Base-by-base conservation (phyloP, 176 grass and related monocot species). In the Triticum timopheevii region DNA sequence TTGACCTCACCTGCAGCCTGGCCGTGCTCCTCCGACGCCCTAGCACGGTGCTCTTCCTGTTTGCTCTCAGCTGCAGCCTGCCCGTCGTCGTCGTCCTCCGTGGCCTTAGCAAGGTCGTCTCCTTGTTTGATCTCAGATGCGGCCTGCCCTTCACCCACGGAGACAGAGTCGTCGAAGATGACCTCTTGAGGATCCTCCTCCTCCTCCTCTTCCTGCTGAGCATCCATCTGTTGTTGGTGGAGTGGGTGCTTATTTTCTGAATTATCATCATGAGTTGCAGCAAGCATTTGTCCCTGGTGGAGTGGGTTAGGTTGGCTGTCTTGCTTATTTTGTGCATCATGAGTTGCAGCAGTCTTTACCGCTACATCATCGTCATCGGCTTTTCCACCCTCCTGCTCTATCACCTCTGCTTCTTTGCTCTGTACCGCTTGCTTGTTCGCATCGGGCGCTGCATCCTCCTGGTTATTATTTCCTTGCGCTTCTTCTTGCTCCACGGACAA, bases 211-310 rank as follows among this genome's bases (percentile, higher is more conserved):
- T 76, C 0, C 28, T 70, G 25, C 24, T 70, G 45, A 33, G 27
- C 62, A 33, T 80, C 38, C 71, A 85, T 65, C 54, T 65, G 2
- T 49, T 11, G 9, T 22, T 31, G 8, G 36, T 31, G 22, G 12
- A 42, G 17, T 19, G 42, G 54, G 8, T 34, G 40, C 61, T 77
- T 24, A 0, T 73, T 78, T 52, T n/a, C 33, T 44, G 30, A 27
- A 66, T 49, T 62, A 65, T 63, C 50, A 45, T 45, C 42, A 66
- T 58, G 58, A 38, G 72, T 73, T 83, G 82, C 81, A 66, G 19
- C 54, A 58, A 58, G 17, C 54, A 58, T 22, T 22, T 58, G 5
- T 45, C 39, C n/a, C 7, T 15, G 6, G 34, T 66, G 42, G 13
- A 38, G 13, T 8, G 45, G 42, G 2, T 42, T 27, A 36, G 44